Base-by-base conservation (phyloP, 2,329 filamentous ascomycete species). In the Thermochaetoides dissita region DNA sequence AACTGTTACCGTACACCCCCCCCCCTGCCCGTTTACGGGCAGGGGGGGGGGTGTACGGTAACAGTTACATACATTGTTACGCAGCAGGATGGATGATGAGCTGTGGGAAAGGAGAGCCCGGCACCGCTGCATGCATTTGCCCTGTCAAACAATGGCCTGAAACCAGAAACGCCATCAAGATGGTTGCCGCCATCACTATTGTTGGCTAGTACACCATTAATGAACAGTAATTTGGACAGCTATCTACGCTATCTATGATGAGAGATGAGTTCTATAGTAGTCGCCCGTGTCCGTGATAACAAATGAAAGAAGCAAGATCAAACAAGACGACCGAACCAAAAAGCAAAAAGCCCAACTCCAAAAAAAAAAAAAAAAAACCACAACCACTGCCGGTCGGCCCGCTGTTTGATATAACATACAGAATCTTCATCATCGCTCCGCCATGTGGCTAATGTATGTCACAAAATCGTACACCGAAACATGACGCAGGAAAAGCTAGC, bases 251-350 rank as follows among this genome's bases (percentile, higher is more conserved):
- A 36, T 46, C 38, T 46, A 46, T 43, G 38, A 30, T 46, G 44
- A 24, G 17, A 43, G 44, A 41, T 43, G 41, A 41, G 44, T 40
- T 46, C 44, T 46, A 46, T 43, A 33, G 36, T 11, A 17, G 24
- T 9, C 11, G 7, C 30, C 44, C 30, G 30, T 11, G 36, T 32
- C 41, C 17, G 17, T 24, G 17, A 11, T 9, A 8, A 45, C 39
- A 45, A 38, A 40, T 36, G 32, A 40, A 36, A 42, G 12, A 28
- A 6, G 17, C 17, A 24, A 24, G 3, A 24, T 24, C 5, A 24
- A 24, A 24, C 17, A 24, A 24, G 17, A 24, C 17, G 17, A 24
- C 17, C 17, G 28, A 30, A 31, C n/a, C 36, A 42, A 41, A 41
- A 10, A 6, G 11, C 37, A 10, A 24, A 24, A 17, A 39, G 12